Conservation (phyloP, 345 rosid genomes). For the Reutealis trisperma region DNA sequence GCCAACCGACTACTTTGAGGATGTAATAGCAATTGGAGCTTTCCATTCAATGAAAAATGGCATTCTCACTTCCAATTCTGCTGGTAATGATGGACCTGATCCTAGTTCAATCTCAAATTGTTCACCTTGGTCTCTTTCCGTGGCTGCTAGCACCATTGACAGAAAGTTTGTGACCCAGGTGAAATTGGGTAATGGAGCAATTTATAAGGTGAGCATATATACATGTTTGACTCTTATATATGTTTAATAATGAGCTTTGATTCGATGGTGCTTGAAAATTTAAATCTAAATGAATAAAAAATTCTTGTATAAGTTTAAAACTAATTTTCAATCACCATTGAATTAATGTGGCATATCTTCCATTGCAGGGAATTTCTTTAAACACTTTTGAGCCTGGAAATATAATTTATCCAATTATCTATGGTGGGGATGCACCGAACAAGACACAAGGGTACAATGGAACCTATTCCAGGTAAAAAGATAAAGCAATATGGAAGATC, state of each 20-base stretch:
- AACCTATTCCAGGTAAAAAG: slow-evolving; percentile 26
- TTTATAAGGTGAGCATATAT: slow-evolving; percentile 15
- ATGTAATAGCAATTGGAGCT: slow-evolving; percentile 37
- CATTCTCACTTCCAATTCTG: slow-evolving; percentile 30
- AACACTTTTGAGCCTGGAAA: slow-evolving; percentile 14
- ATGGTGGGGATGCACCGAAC: slow-evolving; percentile 34
- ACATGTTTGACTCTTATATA: no score
- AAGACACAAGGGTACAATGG: not conserved
- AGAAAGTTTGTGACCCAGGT: slow-evolving; percentile 29
- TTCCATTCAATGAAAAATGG: slow-evolving; percentile 40
- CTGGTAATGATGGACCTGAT: slow-evolving; percentile 32
- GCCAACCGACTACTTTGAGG: slow-evolving; percentile 28
- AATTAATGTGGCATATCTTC: no score
- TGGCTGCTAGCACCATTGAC: slow-evolving; percentile 38
- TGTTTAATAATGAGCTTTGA: no score
- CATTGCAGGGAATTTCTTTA: slow-evolving; percentile 24
- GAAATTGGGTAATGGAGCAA: slow-evolving; percentile 35
- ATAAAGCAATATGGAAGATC: not conserved
- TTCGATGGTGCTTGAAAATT: no score
- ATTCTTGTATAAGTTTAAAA: no score
- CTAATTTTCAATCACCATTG: no score
- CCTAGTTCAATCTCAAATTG: slow-evolving; percentile 12
- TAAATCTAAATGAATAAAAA: not conserved
- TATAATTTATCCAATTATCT: slow-evolving; percentile 16
- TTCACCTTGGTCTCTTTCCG: slow-evolving; percentile 37